phyloP scores from a whole-genome alignment of 495 filamentous ascomycete species.

The Talaromyces wortmannii region DNA sequence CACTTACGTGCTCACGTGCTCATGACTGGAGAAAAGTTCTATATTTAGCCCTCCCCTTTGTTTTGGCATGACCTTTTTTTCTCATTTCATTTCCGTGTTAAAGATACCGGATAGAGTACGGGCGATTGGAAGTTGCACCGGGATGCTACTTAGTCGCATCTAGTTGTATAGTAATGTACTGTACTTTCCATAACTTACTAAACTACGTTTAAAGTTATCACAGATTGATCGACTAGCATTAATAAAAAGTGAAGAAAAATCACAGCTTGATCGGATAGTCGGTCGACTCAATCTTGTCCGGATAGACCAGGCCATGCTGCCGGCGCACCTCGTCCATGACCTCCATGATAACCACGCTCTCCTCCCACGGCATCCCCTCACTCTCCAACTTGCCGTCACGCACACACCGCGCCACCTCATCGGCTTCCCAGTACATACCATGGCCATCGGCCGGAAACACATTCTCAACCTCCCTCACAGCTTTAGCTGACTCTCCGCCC shows the following conservation, averaged over 20 bases:
- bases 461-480: conserved; percentile 52
- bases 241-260: background rate
- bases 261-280: conserved; percentile 50
- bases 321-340: conserved; percentile 84
- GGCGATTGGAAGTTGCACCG: background rate
- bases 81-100: background rate
- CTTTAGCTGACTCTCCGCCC: conserved; percentile 14
- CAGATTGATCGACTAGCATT: conserved; percentile 32
- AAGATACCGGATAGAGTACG: background rate
- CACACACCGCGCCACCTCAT: conserved; percentile 78
- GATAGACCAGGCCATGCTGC: conserved; percentile 73
- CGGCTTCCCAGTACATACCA: conserved; percentile 95
- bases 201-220: conserved; percentile 5
- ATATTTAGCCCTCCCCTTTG: background rate
- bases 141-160: background rate
- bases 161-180: conserved; percentile 3
- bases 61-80: background rate
- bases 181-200: background rate
- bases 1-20: conserved; percentile 4
- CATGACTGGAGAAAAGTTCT: conserved; percentile 4
- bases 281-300: conserved; percentile 71
- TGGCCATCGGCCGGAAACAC: conserved; percentile 62
- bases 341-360: conserved; percentile 90
- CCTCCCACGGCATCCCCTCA: conserved; percentile 62
- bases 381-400: conserved; percentile 79